These are phyloP conservation scores for Globisporangium iwayamae DNA, from an alignment of 352 stramenopile genomes.

Conservation along the genomic window DNA sequence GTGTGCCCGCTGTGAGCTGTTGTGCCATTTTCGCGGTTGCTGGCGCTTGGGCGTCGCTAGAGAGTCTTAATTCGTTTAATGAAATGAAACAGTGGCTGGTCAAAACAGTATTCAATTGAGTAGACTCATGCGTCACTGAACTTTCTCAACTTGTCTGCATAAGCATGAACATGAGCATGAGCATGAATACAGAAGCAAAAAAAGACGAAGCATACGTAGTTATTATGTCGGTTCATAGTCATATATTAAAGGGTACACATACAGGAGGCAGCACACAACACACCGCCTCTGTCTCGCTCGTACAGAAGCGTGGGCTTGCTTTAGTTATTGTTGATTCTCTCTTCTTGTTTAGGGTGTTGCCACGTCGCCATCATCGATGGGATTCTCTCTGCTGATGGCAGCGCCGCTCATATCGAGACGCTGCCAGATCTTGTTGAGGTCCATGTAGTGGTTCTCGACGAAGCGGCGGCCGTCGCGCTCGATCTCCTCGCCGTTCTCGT, in stretches of 20 bases:
- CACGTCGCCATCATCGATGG: not conserved
- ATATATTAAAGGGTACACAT: no score
- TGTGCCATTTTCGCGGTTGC: not conserved
- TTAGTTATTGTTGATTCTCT: not conserved
- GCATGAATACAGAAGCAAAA: no score
- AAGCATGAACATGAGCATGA: no score
- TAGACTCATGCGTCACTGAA: no score
- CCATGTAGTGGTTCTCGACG: constrained; percentile 59
- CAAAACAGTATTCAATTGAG: not conserved
- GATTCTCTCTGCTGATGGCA: not conserved
- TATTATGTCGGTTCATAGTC: no score
- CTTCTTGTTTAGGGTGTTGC: not conserved
- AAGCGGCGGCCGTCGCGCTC: constrained; percentile 60
- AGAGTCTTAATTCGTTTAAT: no score
- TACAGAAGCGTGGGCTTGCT: not conserved
- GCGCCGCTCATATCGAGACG: constrained; percentile 21
- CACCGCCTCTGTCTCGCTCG: not conserved
- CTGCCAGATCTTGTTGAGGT: constrained; percentile 60
- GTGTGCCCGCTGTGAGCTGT: constrained; percentile 3
- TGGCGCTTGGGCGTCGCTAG: not conserved
- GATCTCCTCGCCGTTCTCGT: constrained; percentile 54
- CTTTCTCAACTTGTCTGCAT: no score
- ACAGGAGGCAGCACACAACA: not conserved
- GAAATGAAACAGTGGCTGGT: not conserved
- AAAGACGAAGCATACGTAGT: no score